A percentile compares a stretch with the other conserved stretches of the same genome.
These are phyloP conservation scores for Cyberlindnera maritima DNA, from an alignment of 805 yeast species.

Conservation along the genomic window DNA sequence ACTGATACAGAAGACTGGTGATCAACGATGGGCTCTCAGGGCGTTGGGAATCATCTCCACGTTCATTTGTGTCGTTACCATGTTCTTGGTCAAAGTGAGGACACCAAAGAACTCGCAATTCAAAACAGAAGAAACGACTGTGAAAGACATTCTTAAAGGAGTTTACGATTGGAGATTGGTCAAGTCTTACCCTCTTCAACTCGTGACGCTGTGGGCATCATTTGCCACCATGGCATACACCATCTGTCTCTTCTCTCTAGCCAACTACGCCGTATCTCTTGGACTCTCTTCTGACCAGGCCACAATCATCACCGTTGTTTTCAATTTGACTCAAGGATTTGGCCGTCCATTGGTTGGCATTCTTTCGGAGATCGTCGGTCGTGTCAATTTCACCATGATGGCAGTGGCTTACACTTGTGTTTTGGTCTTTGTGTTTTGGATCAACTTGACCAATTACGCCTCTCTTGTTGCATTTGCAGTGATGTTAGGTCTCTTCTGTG, in stretches of 20 bases:
- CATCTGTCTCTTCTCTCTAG: slow-evolving; percentile 43
- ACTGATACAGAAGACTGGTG: slow-evolving; percentile 39
- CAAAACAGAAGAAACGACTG: slow-evolving; percentile 13
- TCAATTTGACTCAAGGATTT: slow-evolving; percentile 44
- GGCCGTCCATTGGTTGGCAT: slow-evolving; percentile 51
- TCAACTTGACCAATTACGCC: slow-evolving; percentile 40
- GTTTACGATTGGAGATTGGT: slow-evolving; percentile 35
- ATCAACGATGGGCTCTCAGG: slow-evolving; percentile 47
- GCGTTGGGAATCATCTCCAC: slow-evolving; percentile 41
- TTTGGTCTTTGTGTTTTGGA: slow-evolving; percentile 47
- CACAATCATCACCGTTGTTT: slow-evolving; percentile 42
- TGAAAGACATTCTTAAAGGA: slow-evolving; percentile 26
- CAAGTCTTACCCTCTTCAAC: slow-evolving; percentile 30
- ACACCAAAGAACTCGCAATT: slow-evolving; percentile 29
- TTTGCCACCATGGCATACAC: slow-evolving; percentile 39
- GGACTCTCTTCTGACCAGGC: slow-evolving; percentile 46
- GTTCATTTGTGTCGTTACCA: slow-evolving; percentile 37
- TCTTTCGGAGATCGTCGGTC: slow-evolving; percentile 43
- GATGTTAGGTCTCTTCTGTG: slow-evolving; percentile 43
- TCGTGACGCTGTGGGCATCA: slow-evolving; percentile 37
- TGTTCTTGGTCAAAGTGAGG: slow-evolving; percentile 45
- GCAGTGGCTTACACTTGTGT: slow-evolving; percentile 35
- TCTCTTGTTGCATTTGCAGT: slow-evolving; percentile 41
- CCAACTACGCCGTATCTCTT: slow-evolving; percentile 43
- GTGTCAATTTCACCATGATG: slow-evolving; percentile 42